Base-by-base conservation (phyloP, 2,329 filamentous ascomycete genomes). In the Xylariomycetidae sp. region DNA sequence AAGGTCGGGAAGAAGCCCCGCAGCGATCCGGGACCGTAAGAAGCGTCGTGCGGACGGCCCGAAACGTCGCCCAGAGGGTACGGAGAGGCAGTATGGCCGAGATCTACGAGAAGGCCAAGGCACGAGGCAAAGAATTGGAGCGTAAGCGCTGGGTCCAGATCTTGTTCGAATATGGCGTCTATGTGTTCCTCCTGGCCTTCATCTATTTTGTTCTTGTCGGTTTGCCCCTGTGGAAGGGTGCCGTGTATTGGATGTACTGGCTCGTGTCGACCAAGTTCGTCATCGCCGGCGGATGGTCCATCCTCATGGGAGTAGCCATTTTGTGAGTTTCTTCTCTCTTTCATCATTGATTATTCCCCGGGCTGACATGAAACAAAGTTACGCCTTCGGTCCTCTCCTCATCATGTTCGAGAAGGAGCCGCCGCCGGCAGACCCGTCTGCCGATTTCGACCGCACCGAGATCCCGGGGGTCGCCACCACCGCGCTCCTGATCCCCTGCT, bases 121-220 rank as follows among this genome's bases (percentile, higher is more conserved):
- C 23, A 12, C 34, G 37, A 18, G 40, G 42, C 8, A 13, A n/a
- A 13, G 36, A 47, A 28, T 19, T 47, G 8, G 37, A 46, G 17
- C 43, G 45, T 10, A 40, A 41, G 27, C 41, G 41, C 4, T 48
- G 43, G 45, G 41, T 38, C 5, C 41, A 45, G 36, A 25, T 48
- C 12, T 15, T 45, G 12, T 48, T 48, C 26, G 45, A 48, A 30
- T 41, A 36, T 16, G 36, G 26, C 16, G 26, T 44, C 33, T 48
- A 46, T 30, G 23, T 37, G 9, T 13, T 63, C 6, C 42, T 62
- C 26, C 13, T 61, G 4, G 49, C 49, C 10, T 62, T 68, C 34
- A 49, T 66, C 18, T 69, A 69, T 37, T 66, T 70, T 15, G 61
- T 68, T n/a, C 49, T 69, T 2, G 45, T 70, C 8, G 66, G 66